Evolutionary conservation across 2,329 filamentous ascomycete species (phyloP), one percentile per base, ranked within the genome.

Genomic region (Pseudonectria foliicola): DNA sequence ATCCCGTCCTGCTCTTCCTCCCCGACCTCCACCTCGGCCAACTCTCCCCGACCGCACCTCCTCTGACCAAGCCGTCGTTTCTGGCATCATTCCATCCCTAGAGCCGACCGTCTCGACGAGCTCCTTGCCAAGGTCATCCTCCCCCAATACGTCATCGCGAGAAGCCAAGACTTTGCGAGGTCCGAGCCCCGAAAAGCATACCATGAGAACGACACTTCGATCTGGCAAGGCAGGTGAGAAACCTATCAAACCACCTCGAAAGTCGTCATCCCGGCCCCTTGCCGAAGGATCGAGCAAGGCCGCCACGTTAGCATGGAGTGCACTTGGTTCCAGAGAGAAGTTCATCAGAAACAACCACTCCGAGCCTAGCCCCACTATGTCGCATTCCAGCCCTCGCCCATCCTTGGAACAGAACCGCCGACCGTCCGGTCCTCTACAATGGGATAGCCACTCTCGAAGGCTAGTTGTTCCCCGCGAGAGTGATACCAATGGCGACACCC

Each of bases 1-100:
- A n/a, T 82, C 84, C n/a, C 77, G 80, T 37, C 83, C 83, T 10
- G 52, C 63, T 10, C 62, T 77, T 8, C 69, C 78, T 10, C 63
- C 71, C 31, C 69, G 84, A 15, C 74, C 18, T 21, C 18, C n/a
- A n/a, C n/a, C 18, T 21, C 18, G 18, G 8, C 18, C 77, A 16
- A 67, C 71, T 1, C 56, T 73, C 27, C 71, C 75, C n/a, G 62
- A 57, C 34, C 71, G 66, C 57, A 67, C 64, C 52, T 74, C 70
- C 34, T 73, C 70, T 0, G 72, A 75, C 27, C 59, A 60, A 23
- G 61, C 65, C 27, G 57, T 64, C 12, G 55, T 63, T 15, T 62
- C 64, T 34, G 50, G 56, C 10, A 53, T 52, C 7, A 46, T 38
- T 27, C 31, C 45, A 27, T 40, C 45, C 25, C 35, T 44, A 15